Evolutionary conservation across 2,329 filamentous ascomycete species (phyloP).

Genomic region (Fusarium sp.): DNA sequence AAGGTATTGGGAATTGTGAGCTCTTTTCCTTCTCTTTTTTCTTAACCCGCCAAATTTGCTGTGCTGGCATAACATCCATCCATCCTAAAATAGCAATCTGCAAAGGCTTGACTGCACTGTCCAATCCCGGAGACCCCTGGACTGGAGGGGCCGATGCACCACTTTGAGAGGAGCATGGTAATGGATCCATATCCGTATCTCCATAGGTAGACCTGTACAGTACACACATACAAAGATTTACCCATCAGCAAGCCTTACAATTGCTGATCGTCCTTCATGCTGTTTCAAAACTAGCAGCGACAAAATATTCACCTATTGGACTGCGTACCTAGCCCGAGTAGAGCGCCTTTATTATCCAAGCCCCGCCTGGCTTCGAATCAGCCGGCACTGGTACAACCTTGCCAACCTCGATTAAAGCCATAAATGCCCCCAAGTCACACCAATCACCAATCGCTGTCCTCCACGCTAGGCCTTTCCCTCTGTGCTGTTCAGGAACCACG

Average conservation of each 20-base stretch:
- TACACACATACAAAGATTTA: constrained; percentile 8
- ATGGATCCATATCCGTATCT: not conserved
- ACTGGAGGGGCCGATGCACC: constrained; percentile 34
- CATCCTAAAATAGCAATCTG: constrained; percentile 43
- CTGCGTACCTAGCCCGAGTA: not conserved
- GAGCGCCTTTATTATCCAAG: not conserved
- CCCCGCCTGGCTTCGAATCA: not conserved
- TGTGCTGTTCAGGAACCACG: constrained; percentile 39
- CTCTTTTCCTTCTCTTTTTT: not conserved
- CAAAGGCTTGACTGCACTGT: constrained; percentile 36
- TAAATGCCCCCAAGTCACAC: constrained; percentile 37
- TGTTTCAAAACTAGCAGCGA: not conserved
- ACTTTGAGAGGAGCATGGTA: constrained; percentile 5
- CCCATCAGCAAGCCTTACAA: constrained; percentile 8
- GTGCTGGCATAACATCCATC: constrained; percentile 37
- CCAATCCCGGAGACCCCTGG: constrained; percentile 37
- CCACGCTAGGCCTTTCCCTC: constrained; percentile 48
- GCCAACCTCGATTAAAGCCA: constrained; percentile 19
- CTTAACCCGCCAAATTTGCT: constrained; percentile 20
- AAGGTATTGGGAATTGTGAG: not conserved
- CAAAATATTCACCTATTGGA: not conserved
- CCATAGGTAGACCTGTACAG: not conserved
- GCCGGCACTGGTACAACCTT: constrained; percentile 5
- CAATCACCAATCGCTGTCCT: constrained; percentile 52
- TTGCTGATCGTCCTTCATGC: not conserved